A percentile compares a stretch with the other conserved stretches of the same genome.
phyloP scores from a whole-genome alignment of 208 protist species.

The Acanthamoeba triangularis region DNA sequence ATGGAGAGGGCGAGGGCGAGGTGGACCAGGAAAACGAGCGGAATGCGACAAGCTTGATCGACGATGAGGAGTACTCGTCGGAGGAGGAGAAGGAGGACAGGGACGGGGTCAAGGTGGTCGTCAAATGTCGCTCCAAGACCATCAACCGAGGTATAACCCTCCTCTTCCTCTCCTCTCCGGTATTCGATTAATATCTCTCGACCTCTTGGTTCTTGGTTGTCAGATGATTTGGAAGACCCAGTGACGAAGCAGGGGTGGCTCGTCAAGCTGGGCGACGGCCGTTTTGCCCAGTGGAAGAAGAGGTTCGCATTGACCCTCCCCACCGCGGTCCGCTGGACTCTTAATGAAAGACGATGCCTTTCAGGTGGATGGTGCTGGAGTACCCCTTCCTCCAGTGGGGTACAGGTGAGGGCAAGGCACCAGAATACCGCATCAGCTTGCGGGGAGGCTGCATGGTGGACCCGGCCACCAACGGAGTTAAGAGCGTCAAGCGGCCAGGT shows the following conservation, averaged over 20 bases:
- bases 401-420: background rate
- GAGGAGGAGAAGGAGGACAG: background rate
- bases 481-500: background rate
- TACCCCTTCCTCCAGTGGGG: background rate
- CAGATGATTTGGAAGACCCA: background rate
- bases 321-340: background rate
- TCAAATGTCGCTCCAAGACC: background rate
- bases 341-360: background rate
- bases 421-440: background rate
- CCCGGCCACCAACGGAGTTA: background rate
- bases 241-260: background rate
- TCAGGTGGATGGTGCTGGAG: background rate
- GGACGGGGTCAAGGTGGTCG: too few relatives aligned
- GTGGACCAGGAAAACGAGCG: too few relatives aligned
- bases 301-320: background rate
- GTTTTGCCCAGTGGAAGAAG: background rate
- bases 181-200: too few relatives aligned
- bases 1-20: too few relatives aligned
- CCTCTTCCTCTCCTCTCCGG: background rate
- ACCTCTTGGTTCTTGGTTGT: too few relatives aligned
- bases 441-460: constrained; percentile 12
- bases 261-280: background rate
- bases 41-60: background rate
- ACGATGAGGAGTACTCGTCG: background rate
- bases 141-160: background rate